phyloP scores from a whole-genome alignment of 495 filamentous ascomycete genomes.

The Platismatia glauca region DNA sequence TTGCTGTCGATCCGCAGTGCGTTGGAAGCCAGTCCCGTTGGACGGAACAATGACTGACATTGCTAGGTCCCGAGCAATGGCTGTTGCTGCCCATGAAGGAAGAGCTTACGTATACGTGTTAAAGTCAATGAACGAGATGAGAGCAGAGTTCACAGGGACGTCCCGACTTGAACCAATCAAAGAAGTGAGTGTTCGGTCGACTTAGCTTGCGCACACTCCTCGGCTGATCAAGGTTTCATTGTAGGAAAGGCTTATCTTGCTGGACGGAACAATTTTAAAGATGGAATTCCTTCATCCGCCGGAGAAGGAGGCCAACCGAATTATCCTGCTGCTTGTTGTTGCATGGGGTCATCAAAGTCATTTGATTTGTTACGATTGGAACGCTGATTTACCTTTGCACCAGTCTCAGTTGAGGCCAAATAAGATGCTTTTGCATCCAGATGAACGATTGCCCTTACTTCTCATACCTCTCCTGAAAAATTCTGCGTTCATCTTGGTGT shows the following conservation, averaged over 20 bases:
- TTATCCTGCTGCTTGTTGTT: slow-evolving; percentile 69
- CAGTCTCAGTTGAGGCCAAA: slow-evolving; percentile 34
- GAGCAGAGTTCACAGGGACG: slow-evolving; percentile 18
- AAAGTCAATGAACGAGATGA: slow-evolving; percentile 40
- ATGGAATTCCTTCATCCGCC: slow-evolving; percentile 80
- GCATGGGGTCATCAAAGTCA: slow-evolving; percentile 50
- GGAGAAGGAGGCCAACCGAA: slow-evolving; percentile 46
- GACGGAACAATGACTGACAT: slow-evolving; percentile 16
- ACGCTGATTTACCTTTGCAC: slow-evolving; percentile 33
- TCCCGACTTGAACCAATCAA: slow-evolving; percentile 21
- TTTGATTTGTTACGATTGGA: slow-evolving; percentile 71
- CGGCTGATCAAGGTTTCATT: neutral
- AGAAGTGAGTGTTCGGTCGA: slow-evolving; percentile 18
- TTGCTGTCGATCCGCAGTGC: slow-evolving; percentile 73
- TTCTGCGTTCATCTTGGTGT: slow-evolving; percentile 57
- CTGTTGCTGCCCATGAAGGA: slow-evolving; percentile 51
- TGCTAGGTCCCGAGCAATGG: slow-evolving; percentile 53
- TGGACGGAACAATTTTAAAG: slow-evolving; percentile 69
- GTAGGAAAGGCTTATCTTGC: slow-evolving; percentile 47
- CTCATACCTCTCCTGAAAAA: slow-evolving; percentile 58
- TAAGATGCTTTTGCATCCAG: slow-evolving; percentile 45
- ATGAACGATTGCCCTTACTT: slow-evolving; percentile 55
- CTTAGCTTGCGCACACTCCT: neutral
- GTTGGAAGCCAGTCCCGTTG: slow-evolving; percentile 10
- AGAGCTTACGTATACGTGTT: slow-evolving; percentile 56